Conservation (phyloP, 2,329 filamentous ascomycete species). For the Conoideocrella luteorostrata region DNA sequence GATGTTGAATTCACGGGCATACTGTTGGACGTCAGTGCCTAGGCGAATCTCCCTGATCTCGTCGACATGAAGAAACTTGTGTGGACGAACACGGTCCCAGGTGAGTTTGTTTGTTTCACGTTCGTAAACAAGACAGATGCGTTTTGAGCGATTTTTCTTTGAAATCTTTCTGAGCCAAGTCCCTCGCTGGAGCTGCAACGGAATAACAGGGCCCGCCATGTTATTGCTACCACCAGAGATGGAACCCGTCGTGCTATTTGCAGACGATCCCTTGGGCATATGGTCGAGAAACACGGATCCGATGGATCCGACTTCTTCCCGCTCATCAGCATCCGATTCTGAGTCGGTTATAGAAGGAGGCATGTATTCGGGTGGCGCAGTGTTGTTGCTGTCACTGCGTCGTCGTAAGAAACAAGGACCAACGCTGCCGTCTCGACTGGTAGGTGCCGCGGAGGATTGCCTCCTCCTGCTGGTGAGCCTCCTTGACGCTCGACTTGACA, state of each 20-base stretch:
- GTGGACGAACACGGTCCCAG: slow-evolving; percentile 74
- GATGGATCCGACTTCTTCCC: slow-evolving; percentile 34
- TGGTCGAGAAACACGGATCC: slow-evolving; percentile 37
- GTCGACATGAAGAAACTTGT: slow-evolving; percentile 88
- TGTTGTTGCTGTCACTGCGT: slow-evolving; percentile 83
- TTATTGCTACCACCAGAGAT: slow-evolving; percentile 36
- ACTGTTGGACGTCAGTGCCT: slow-evolving; percentile 78
- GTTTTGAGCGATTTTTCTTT: slow-evolving; percentile 70
- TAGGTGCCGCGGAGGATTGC: slow-evolving; percentile 69
- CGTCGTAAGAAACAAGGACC: slow-evolving; percentile 83
- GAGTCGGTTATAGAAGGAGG: slow-evolving; percentile 38
- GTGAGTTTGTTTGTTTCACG: slow-evolving; percentile 77
- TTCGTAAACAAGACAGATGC: slow-evolving; percentile 67
- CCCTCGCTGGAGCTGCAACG: slow-evolving; percentile 69
- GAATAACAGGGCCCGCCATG: slow-evolving; percentile 65
- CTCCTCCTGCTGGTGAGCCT: slow-evolving; percentile 60
- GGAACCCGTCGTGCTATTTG: slow-evolving; percentile 41
- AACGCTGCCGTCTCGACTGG: slow-evolving; percentile 78
- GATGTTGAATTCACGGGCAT: slow-evolving; percentile 75
- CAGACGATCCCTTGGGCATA: slow-evolving; percentile 40
- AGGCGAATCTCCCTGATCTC: slow-evolving; percentile 88
- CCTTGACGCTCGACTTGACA: slow-evolving; percentile 74
- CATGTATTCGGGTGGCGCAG: slow-evolving; percentile 46
- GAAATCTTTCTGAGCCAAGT: slow-evolving; percentile 77
- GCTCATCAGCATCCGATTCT: slow-evolving; percentile 51